phyloP scores from a whole-genome alignment of 1,284 basidiomycete species.

The Ceraceosorus bombacis region DNA sequence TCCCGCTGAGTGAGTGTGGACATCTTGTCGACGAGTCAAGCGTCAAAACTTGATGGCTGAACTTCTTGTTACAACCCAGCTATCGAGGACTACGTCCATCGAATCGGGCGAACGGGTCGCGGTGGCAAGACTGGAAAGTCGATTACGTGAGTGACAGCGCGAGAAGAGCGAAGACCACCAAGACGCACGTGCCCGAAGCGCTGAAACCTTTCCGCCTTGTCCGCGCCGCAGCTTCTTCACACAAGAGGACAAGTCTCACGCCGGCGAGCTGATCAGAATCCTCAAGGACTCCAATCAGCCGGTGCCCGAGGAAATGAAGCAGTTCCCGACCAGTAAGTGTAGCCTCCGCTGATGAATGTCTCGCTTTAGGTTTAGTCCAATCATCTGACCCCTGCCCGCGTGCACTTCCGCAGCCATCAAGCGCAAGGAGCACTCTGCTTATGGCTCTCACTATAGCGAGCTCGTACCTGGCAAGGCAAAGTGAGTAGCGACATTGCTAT shows the following conservation, averaged over 20 bases:
- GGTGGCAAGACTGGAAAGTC: constrained; percentile 85
- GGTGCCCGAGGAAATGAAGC: constrained; percentile 66
- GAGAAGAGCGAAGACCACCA: neutral
- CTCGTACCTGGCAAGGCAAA: constrained; percentile 66
- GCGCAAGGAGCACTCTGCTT: constrained; percentile 76
- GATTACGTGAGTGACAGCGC: constrained; percentile 56
- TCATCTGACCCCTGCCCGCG: too few species aligned
- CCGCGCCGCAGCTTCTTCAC: constrained; percentile 60
- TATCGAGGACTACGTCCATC: constrained; percentile 75
- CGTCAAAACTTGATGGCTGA: neutral
- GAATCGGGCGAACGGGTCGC: constrained; percentile 90
- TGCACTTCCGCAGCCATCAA: constrained; percentile 61
- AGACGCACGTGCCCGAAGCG: neutral
- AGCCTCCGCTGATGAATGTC: neutral
- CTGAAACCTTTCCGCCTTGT: neutral
- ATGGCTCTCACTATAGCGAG: constrained; percentile 50
- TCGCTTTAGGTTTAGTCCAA: too few species aligned
- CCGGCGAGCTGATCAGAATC: constrained; percentile 87
- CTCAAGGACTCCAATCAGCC: constrained; percentile 74
- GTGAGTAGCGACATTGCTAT: neutral
- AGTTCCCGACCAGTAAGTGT: constrained; percentile 69
- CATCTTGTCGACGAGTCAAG: neutral
- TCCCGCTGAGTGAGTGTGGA: constrained; percentile 65
- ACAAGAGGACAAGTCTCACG: constrained; percentile 60
- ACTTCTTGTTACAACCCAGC: constrained; percentile 1